These are phyloP conservation scores for Ophiostoma triangulosporum DNA, from an alignment of 2,329 filamentous ascomycete species.

Conservation along the genomic window DNA sequence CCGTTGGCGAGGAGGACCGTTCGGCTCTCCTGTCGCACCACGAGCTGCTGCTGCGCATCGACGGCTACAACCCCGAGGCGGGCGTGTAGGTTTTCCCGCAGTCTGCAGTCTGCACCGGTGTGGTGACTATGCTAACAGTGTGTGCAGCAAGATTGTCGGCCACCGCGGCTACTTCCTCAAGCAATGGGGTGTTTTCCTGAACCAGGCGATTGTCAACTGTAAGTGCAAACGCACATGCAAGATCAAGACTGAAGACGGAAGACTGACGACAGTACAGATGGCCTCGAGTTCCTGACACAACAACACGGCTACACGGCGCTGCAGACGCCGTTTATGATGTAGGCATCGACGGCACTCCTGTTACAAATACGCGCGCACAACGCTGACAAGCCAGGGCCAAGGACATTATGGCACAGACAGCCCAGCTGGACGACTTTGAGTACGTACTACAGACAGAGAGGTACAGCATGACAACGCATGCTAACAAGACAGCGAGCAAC, in stretches of 20 bases:
- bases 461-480: too few relatives aligned
- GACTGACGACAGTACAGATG: conserved; percentile 30
- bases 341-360: not conserved
- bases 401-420: conserved; percentile 95
- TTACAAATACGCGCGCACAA: not conserved
- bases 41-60: conserved; percentile 76
- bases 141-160: conserved; percentile 61
- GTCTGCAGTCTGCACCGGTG: too few relatives aligned
- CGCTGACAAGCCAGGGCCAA: conserved; percentile 33
- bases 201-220: conserved; percentile 83
- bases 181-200: conserved; percentile 57
- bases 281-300: conserved; percentile 71
- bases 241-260: not conserved
- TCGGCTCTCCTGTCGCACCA: conserved; percentile 71
- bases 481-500: conserved; percentile 47
- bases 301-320: conserved; percentile 65
- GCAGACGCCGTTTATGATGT: conserved; percentile 88
- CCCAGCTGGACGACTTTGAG: conserved; percentile 92
- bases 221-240: not conserved
- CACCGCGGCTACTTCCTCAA: conserved; percentile 90
- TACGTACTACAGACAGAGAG: conserved; percentile 6
- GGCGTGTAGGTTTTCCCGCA: conserved; percentile 37
- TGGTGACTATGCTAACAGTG: too few relatives aligned
- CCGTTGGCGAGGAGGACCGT: conserved; percentile 46
- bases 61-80: conserved; percentile 85